phyloP scores from a whole-genome alignment of 352 stramenopile genomes.

The Phytophthora brassicae region DNA sequence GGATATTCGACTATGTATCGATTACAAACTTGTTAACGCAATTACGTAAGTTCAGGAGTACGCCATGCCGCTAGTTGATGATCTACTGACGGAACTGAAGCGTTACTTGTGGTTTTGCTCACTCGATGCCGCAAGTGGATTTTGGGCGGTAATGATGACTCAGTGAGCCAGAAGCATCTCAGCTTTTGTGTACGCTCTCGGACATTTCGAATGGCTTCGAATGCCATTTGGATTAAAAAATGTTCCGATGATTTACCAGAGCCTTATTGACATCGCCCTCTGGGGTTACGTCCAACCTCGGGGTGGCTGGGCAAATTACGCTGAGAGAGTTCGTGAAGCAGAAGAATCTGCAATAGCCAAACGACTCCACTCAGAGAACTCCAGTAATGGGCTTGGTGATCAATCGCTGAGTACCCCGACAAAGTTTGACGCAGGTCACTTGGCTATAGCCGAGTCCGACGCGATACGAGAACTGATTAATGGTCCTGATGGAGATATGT shows the following conservation, averaged over 20 bases:
- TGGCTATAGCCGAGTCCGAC: not conserved
- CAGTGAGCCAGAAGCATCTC: not conserved
- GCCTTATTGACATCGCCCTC: not conserved
- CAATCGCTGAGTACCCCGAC: not conserved
- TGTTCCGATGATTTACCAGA: not conserved
- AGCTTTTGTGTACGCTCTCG: not conserved
- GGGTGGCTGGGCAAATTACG: not conserved
- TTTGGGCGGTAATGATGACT: constrained; percentile 7
- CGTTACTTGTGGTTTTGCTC: not conserved
- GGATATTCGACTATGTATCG: not conserved
- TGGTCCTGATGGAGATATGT: not conserved
- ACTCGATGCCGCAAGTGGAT: not conserved
- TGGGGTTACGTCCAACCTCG: not conserved
- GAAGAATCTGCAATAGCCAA: not conserved
- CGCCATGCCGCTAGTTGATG: not conserved
- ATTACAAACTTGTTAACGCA: constrained; percentile 1
- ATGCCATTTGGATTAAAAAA: not conserved
- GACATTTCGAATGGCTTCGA: not conserved
- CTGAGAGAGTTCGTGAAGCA: not conserved
- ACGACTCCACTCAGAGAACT: not conserved
- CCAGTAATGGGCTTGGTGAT: too few species aligned
- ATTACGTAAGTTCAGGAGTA: not conserved
- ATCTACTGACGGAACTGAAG: not conserved
- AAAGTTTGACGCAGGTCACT: constrained; percentile 1
- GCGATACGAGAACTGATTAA: not conserved